Evolutionary conservation across 495 filamentous ascomycete species (phyloP).

Genomic region (Aspergillus funiculosus): DNA sequence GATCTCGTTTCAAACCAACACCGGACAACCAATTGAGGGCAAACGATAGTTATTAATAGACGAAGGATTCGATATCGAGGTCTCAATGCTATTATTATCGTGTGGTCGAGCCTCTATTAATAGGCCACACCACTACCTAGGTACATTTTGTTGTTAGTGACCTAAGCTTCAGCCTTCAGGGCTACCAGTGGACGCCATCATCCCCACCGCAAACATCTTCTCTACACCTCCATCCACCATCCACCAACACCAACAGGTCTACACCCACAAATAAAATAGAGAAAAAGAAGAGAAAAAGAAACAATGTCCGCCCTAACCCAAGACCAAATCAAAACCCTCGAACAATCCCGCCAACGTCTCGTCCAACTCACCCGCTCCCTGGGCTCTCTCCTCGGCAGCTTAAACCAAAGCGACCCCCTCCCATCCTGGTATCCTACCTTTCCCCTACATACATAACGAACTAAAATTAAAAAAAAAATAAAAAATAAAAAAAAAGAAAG

Average conservation of each 20-base stretch:
- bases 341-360: constrained; percentile 67
- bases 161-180: too few relatives aligned
- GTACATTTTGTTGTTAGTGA: too few relatives aligned
- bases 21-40: too few relatives aligned
- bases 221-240: background rate
- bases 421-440: constrained; percentile 49
- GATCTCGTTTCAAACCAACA: too few relatives aligned
- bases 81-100: too few relatives aligned
- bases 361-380: constrained; percentile 63
- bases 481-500: too few relatives aligned
- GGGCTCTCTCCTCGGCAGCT: constrained; percentile 50
- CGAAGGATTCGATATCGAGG: too few relatives aligned
- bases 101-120: too few relatives aligned
- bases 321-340: constrained; percentile 67
- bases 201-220: background rate
- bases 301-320: constrained; percentile 33
- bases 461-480: too few relatives aligned
- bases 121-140: too few relatives aligned
- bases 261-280: background rate
- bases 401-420: constrained; percentile 51
- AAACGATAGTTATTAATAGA: too few relatives aligned
- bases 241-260: background rate
- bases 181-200: too few relatives aligned
- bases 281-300: background rate
- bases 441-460: background rate